A percentile compares a stretch with the other conserved stretches of the same genome.
Conservation (phyloP, 2,329 filamentous ascomycete genomes). For the Leptosphaerulina australis region DNA sequence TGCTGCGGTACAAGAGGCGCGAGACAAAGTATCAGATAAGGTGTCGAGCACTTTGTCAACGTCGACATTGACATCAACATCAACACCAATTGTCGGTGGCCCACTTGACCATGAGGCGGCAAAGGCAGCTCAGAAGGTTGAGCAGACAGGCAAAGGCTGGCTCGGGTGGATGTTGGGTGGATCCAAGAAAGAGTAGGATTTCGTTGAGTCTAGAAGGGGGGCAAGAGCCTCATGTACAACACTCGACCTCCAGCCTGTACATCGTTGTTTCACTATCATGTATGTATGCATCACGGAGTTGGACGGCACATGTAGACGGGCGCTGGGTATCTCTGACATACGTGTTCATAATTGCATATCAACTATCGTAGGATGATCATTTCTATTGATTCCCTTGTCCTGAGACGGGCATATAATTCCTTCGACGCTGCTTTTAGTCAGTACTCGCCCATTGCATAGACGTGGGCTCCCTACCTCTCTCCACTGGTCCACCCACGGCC, state of each 20-base stretch:
- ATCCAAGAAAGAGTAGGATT: constrained; percentile 40
- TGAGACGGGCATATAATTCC: constrained; percentile 59
- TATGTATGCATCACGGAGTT: constrained; percentile 45
- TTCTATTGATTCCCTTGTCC: constrained; percentile 37
- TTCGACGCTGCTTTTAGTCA: constrained; percentile 34
- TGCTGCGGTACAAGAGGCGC: constrained; percentile 44
- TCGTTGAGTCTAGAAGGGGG: constrained; percentile 1
- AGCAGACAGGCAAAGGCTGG: constrained; percentile 53
- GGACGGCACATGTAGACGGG: constrained; percentile 27
- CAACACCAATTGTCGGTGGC: constrained; percentile 50
- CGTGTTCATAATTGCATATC: constrained; percentile 34
- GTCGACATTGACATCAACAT: constrained; percentile 29
- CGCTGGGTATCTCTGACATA: constrained; percentile 37
- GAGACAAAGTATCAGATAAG: constrained; percentile 19
- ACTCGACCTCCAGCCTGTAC: constrained; percentile 40
- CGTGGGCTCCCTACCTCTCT: constrained; percentile 52
- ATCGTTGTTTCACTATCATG: constrained; percentile 41
- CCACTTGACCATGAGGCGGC: constrained; percentile 56
- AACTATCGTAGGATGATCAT: not conserved
- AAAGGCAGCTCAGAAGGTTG: constrained; percentile 44
- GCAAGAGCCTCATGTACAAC: constrained; percentile 38
- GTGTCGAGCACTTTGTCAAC: constrained; percentile 32
- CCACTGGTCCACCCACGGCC: constrained; percentile 65
- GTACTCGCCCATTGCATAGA: not conserved
- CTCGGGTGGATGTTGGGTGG: constrained; percentile 52